These are phyloP conservation scores for Borovskyia barvae DNA, from an alignment of 208 protist genomes.

Conservation along the genomic window DNA sequence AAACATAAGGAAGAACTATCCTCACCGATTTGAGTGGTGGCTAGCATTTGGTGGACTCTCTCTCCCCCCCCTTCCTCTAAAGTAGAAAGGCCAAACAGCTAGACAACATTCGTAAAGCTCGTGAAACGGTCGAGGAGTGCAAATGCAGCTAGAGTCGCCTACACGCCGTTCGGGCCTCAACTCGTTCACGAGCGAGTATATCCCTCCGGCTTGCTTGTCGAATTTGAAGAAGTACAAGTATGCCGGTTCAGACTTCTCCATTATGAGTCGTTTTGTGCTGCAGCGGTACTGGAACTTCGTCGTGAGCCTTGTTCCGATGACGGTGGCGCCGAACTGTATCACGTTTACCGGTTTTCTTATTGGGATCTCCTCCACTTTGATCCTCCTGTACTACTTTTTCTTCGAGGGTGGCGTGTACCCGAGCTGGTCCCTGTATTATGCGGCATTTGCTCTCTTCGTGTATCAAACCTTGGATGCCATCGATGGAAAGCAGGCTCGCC, in stretches of 20 bases:
- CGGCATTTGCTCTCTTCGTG: constrained; percentile 61
- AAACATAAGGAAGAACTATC: too few relatives aligned
- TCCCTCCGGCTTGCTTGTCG: constrained; percentile 52
- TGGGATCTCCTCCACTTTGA: constrained; percentile 59
- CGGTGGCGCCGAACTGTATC: constrained; percentile 85
- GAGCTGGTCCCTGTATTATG: constrained; percentile 85
- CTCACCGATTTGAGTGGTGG: too few relatives aligned
- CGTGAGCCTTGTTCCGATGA: constrained; percentile 82
- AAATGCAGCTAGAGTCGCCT: neutral
- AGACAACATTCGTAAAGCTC: too few relatives aligned
- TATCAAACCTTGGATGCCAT: constrained; percentile 96
- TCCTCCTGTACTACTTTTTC: constrained; percentile 60
- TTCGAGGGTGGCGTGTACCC: constrained; percentile 53
- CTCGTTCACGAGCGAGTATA: constrained; percentile 50
- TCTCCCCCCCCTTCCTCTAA: too few relatives aligned
- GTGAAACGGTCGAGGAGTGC: too few relatives aligned
- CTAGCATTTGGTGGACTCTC: too few relatives aligned
- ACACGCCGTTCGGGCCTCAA: constrained; percentile 34
- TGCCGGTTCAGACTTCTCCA: constrained; percentile 60
- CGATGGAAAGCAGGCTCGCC: constrained; percentile 95
- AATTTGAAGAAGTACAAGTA: constrained; percentile 89
- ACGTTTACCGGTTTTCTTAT: constrained; percentile 84
- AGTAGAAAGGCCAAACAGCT: too few relatives aligned
- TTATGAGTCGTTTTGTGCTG: constrained; percentile 72
- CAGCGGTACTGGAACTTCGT: constrained; percentile 88